Evolutionary conservation across 2,329 filamentous ascomycete genomes (phyloP), one percentile per base, ranked within the genome.

Genomic region (Scytalidium sp.): DNA sequence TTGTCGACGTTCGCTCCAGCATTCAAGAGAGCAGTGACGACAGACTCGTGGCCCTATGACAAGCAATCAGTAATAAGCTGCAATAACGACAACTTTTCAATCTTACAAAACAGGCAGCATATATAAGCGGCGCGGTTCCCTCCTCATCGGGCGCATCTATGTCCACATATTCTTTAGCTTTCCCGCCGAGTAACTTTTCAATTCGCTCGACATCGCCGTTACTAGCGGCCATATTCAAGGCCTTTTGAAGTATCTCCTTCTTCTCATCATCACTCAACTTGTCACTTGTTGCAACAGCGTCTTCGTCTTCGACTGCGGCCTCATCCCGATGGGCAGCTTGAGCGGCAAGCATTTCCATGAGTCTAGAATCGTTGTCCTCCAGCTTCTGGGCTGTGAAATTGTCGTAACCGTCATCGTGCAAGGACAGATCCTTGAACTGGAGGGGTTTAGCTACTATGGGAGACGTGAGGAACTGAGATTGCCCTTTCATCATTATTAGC

Each of bases 271-370:
- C 78, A 1, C 89, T 80, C 49, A 96, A 71, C 60, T 85, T 88
- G 47, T 87, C 80, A 66, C 94, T 87, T 3, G 80, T 75, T 15
- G 88, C 82, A 47, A 97, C 84, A 44, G 85, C 83, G 54, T 94
- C 87, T 64, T 96, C 91, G 60, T 94, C 85, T 50, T 87, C 84
- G 54, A 88, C 84, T 6, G 82, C 81, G 21, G 84, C 81, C 25
- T 81, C 84, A 51, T 89, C 85, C 56, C 87, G 83, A 61, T 96
- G 86, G 21, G 90, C 88, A n/a, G 91, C 90, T 68, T 97, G 93
- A 39, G 90, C 89, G 40, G 92, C 91, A 49, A 97, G 79, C 93
- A 97, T 97, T 71, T 96, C 90, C 79, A 96, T 92, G 49, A 97
- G 75, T 53, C 92, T 83, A 41, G 85, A 83, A 65, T 97, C 94